Evolutionary conservation across 2,329 filamentous ascomycete genomes (phyloP), one percentile per base, ranked within the genome.

Genomic region (Cercospora beticola): DNA sequence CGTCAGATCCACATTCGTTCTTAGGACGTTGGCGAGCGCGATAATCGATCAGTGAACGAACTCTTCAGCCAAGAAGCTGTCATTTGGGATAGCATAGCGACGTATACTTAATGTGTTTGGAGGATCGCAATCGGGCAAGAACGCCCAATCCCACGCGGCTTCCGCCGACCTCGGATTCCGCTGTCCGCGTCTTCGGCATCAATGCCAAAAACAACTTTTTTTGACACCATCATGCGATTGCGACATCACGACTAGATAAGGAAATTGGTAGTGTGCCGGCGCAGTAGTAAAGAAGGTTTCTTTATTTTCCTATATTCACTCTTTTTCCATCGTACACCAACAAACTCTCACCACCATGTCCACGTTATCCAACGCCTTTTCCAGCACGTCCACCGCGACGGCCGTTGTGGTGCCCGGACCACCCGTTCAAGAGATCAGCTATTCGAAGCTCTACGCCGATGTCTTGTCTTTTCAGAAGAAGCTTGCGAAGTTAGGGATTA

Each of bases 371-470:
- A 86, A 84, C 74, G 84, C 86, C 68, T 86, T 90, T 78, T 84
- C 85, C 21, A 78, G 81, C 49, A 80, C 81, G 68, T 84, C 84
- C 26, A 74, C 82, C 65, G 79, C 84, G 21, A 84, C 86, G 14
- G 92, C 92, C 69, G 83, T 95, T 79, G 92, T 95, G 77, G 84
- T 95, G 60, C 92, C 92, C 31, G 87, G 86, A 68, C 88, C 87
- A 72, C 83, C 88, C 6, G 82, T 89, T 68, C 83, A 93, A 69
- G 86, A 84, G n/a, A 83, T 92, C 71, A 90, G 90, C 46, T 94
- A 93, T 82, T 80, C 84, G 71, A 85, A 89, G 76, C 87, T 96
- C 63, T 80, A 86, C 64, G 79, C 85, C 70, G 89, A 94, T 76
- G 86, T 93, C 65, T 80, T 84, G 54, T 82, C 86, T 16, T 94